These are phyloP conservation scores for Dictyophora rubrovolvata DNA, from an alignment of 768 basidiomycete genomes.

Conservation along the genomic window DNA sequence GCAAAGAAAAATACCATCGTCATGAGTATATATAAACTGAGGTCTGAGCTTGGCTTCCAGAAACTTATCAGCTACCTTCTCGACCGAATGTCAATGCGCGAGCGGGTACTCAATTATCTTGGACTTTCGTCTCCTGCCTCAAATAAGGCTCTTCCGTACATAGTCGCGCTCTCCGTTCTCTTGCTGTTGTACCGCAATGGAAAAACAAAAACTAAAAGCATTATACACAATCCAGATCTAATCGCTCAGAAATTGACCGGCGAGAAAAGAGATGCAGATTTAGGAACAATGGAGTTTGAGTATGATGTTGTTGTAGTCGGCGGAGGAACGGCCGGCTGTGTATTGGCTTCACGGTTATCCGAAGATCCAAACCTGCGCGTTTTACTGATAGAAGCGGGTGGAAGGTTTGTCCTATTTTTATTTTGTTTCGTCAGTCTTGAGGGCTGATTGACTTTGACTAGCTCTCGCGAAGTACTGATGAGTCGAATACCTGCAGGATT, in stretches of 20 bases:
- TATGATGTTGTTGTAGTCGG: conserved; percentile 29
- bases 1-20: too few relatives aligned
- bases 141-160: background rate
- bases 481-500: conserved; percentile 2
- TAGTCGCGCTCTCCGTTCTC: background rate
- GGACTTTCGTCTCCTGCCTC: background rate
- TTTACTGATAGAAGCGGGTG: conserved; percentile 31
- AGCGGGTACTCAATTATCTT: too few relatives aligned
- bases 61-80: too few relatives aligned
- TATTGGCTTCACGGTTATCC: conserved; percentile 34
- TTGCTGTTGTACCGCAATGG: background rate
- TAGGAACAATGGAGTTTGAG: conserved; percentile 9
- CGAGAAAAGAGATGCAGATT: background rate
- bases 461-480: background rate
- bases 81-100: too few relatives aligned
- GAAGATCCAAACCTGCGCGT: conserved; percentile 27
- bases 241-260: background rate
- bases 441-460: background rate
- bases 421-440: background rate
- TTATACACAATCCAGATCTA: background rate
- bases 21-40: too few relatives aligned
- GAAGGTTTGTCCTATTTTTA: conserved; percentile 15
- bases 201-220: background rate
- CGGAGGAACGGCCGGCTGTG: conserved; percentile 36
- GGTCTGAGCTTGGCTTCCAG: too few relatives aligned